These are phyloP conservation scores for Coniferiporia weirii DNA, from an alignment of 1,284 basidiomycete species.

Conservation along the genomic window DNA sequence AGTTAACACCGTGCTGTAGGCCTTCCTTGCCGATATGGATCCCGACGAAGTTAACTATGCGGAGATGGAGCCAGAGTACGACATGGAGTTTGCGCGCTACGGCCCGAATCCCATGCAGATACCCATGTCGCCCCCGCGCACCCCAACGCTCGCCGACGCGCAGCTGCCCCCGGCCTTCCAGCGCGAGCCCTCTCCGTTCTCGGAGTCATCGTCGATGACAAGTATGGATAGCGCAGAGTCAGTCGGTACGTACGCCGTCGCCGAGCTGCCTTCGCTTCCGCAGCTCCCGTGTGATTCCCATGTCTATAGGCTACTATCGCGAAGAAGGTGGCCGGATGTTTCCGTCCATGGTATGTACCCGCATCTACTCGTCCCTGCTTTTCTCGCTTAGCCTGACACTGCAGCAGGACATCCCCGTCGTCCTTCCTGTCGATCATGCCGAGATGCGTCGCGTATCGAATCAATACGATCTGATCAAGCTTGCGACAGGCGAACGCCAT, in stretches of 20 bases:
- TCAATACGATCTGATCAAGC: conserved; percentile 15
- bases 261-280: background rate
- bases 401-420: conserved; percentile 13
- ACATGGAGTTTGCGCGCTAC: conserved; percentile 17
- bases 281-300: background rate
- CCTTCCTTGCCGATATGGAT: background rate
- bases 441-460: conserved; percentile 14
- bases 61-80: conserved; percentile 17
- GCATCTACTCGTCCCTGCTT: background rate
- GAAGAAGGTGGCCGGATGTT: conserved; percentile 18
- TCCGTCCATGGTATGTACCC: conserved; percentile 8
- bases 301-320: conserved; percentile 14
- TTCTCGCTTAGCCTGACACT: background rate
- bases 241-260: conserved; percentile 9
- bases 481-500: conserved; percentile 6
- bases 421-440: conserved; percentile 15
- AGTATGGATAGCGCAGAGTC: conserved; percentile 14
- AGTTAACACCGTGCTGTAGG: background rate
- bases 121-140: conserved; percentile 17
- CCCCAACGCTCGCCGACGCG: conserved; percentile 8
- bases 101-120: conserved; percentile 16
- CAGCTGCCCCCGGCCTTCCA: background rate
- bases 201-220: conserved; percentile 17
- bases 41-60: conserved; percentile 7
- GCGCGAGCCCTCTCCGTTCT: conserved; percentile 16